Conservation (phyloP, 805 yeast species). For the Cyberlindnera samutprakarnensis region DNA sequence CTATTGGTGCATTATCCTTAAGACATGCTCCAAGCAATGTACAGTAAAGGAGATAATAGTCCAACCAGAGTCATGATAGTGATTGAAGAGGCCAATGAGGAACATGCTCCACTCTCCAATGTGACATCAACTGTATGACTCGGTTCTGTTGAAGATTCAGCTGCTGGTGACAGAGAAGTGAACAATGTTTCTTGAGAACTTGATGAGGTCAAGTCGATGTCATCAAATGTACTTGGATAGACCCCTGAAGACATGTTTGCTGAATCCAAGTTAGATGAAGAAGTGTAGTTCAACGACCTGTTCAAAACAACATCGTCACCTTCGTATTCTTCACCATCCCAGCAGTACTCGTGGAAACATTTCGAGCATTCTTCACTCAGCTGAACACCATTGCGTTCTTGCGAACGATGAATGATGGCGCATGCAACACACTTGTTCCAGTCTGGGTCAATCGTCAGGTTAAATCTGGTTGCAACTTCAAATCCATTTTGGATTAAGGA, state of each 20-base stretch:
- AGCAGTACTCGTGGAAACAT: conserved; percentile 72
- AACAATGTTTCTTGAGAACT: too few relatives aligned
- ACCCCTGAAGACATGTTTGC: conserved; percentile 1
- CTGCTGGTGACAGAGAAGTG: too few relatives aligned
- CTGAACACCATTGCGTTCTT: conserved; percentile 56
- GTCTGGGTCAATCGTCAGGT: conserved; percentile 49
- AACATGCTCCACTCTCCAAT: too few relatives aligned
- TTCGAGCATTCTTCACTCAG: conserved; percentile 59
- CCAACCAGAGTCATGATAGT: too few relatives aligned
- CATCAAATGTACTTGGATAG: conserved; percentile 3
- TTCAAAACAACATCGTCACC: not conserved
- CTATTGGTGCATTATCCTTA: too few relatives aligned
- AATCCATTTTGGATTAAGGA: conserved; percentile 68
- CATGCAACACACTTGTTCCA: conserved; percentile 58
- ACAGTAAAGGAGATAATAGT: too few relatives aligned
- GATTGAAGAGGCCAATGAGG: too few relatives aligned
- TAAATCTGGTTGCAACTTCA: conserved; percentile 57
- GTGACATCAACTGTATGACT: too few relatives aligned
- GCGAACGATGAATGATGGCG: conserved; percentile 73
- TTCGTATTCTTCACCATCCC: conserved; percentile 44
- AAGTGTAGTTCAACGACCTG: not conserved
- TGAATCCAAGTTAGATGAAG: not conserved
- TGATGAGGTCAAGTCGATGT: too few relatives aligned
- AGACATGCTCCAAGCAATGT: too few relatives aligned
- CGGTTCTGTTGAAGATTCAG: too few relatives aligned